These are phyloP conservation scores for Chaetomidium leptoderma DNA, from an alignment of 495 filamentous ascomycete genomes.

Conservation along the genomic window DNA sequence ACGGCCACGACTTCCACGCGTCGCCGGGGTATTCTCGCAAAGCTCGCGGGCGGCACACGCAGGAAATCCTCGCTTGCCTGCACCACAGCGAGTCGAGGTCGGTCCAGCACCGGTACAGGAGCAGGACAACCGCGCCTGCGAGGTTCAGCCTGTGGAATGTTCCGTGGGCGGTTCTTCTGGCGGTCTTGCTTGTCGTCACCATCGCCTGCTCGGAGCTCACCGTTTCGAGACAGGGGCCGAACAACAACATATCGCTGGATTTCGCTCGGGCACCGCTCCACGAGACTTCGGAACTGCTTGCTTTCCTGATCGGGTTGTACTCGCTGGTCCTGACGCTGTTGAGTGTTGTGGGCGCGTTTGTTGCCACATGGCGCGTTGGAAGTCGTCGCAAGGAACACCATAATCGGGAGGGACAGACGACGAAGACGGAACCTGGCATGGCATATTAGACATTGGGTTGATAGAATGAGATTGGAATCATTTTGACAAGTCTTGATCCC, in stretches of 20 bases:
- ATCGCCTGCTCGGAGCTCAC: slow-evolving; percentile 28
- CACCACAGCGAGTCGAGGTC: slow-evolving; percentile 23
- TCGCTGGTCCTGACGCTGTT: slow-evolving; percentile 24
- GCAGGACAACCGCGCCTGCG: slow-evolving; percentile 16
- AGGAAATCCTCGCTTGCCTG: slow-evolving; percentile 27
- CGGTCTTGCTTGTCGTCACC: slow-evolving; percentile 24
- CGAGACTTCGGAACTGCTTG: slow-evolving; percentile 32
- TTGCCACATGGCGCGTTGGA: not conserved
- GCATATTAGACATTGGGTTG: too few relatives aligned
- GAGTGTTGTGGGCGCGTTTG: slow-evolving; percentile 24
- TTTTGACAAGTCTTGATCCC: too few relatives aligned
- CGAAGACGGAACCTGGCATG: not conserved
- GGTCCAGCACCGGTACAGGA: slow-evolving; percentile 23
- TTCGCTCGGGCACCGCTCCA: slow-evolving; percentile 28
- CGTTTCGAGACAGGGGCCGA: slow-evolving; percentile 21
- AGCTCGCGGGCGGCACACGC: slow-evolving; percentile 24
- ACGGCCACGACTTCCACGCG: slow-evolving; percentile 14
- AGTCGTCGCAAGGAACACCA: not conserved
- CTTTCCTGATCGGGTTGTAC: slow-evolving; percentile 28
- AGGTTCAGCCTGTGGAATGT: slow-evolving; percentile 28
- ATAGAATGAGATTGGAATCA: too few relatives aligned
- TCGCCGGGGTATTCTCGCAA: slow-evolving; percentile 21
- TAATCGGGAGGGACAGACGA: not conserved
- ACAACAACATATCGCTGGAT: slow-evolving; percentile 26
- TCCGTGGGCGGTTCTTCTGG: slow-evolving; percentile 28